Percentiles rank a stretch among this genome's conserved stretches.
These are phyloP conservation scores for Torulaspora indica DNA, from an alignment of 805 yeast species.

Conservation along the genomic window DNA sequence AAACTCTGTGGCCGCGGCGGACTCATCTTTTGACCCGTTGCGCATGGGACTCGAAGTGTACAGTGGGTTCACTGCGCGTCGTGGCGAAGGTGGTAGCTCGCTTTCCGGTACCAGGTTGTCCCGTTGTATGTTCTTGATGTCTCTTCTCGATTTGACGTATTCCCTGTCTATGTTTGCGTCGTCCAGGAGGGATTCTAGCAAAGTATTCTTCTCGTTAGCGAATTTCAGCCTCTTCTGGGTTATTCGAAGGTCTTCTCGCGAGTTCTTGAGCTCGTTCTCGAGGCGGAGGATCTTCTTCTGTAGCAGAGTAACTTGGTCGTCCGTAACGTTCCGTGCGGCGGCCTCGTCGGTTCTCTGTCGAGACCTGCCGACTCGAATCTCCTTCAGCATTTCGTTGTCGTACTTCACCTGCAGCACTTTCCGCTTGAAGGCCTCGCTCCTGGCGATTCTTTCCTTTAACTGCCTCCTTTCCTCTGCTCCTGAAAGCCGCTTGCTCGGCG, in stretches of 20 bases:
- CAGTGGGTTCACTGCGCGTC: slow-evolving; percentile 27
- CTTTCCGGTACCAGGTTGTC: slow-evolving; percentile 31
- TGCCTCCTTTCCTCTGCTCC: slow-evolving; percentile 12
- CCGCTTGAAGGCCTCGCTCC: slow-evolving; percentile 30
- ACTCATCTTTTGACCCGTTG: slow-evolving; percentile 7
- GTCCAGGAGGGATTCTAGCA: slow-evolving; percentile 31
- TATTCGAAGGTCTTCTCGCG: slow-evolving; percentile 19
- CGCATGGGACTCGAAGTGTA: slow-evolving; percentile 36
- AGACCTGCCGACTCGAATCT: slow-evolving; percentile 25
- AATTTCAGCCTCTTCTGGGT: slow-evolving; percentile 28
- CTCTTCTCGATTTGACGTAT: slow-evolving; percentile 33
- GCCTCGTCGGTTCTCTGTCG: slow-evolving; percentile 2
- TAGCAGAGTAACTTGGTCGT: slow-evolving; percentile 21
- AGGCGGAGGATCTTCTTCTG: slow-evolving; percentile 17
- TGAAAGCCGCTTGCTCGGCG: slow-evolving; percentile 6
- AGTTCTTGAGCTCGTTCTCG: slow-evolving; percentile 13
- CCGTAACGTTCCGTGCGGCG: slow-evolving; percentile 2
- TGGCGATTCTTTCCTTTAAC: slow-evolving; percentile 23
- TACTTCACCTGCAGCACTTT: slow-evolving; percentile 29
- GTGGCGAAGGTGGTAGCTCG: slow-evolving; percentile 33
- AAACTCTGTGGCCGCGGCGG: slow-evolving; percentile 14
- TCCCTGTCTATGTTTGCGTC: slow-evolving; percentile 35
- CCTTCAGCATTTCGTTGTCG: slow-evolving; percentile 27
- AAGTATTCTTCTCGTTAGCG: slow-evolving; percentile 30
- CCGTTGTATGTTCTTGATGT: slow-evolving; percentile 32